Percentiles rank a stretch among this genome's conserved stretches.
Evolutionary conservation across 345 rosid genomes (phyloP).

Genomic region (Hibiscus mutabilis): DNA sequence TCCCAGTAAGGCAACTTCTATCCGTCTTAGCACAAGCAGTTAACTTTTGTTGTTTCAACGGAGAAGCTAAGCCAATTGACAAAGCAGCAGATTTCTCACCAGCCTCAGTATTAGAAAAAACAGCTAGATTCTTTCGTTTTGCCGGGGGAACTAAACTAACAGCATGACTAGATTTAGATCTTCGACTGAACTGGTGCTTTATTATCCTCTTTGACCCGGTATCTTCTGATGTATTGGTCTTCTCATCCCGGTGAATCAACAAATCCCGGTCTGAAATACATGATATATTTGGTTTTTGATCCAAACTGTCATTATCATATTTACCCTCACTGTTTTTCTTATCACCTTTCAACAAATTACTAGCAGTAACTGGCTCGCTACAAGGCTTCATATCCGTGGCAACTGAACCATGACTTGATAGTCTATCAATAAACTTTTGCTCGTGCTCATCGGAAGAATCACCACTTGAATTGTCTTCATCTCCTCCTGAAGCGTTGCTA

Average conservation of each 20-base stretch:
- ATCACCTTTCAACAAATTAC: no score
- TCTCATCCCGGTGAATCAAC: constrained; percentile 19
- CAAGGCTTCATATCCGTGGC: no score
- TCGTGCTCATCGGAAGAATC: constrained; percentile 15
- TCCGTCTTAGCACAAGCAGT: constrained; percentile 44
- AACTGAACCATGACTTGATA: not conserved
- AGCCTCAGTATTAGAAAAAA: not conserved
- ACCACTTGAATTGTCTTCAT: constrained; percentile 10
- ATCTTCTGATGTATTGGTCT: constrained; percentile 13
- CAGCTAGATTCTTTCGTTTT: constrained; percentile 25
- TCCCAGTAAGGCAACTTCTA: constrained; percentile 21
- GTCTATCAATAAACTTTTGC: constrained; percentile 1
- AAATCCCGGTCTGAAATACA: constrained; percentile 17
- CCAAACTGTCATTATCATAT: constrained; percentile 17
- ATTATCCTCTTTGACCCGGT: constrained; percentile 26
- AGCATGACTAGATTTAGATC: constrained; percentile 31
- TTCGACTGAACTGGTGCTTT: constrained; percentile 38
- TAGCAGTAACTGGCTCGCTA: no score
- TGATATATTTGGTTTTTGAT: constrained; percentile 18
- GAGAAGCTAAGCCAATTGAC: constrained; percentile 4
- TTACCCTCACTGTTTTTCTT: no score
- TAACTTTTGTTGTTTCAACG: constrained; percentile 42
- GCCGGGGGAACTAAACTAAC: constrained; percentile 31
- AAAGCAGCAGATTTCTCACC: constrained; percentile 16
- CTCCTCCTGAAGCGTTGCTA: constrained; percentile 13